Base-by-base conservation (phyloP, 805 yeast species). In the Lipomyces sp. region DNA sequence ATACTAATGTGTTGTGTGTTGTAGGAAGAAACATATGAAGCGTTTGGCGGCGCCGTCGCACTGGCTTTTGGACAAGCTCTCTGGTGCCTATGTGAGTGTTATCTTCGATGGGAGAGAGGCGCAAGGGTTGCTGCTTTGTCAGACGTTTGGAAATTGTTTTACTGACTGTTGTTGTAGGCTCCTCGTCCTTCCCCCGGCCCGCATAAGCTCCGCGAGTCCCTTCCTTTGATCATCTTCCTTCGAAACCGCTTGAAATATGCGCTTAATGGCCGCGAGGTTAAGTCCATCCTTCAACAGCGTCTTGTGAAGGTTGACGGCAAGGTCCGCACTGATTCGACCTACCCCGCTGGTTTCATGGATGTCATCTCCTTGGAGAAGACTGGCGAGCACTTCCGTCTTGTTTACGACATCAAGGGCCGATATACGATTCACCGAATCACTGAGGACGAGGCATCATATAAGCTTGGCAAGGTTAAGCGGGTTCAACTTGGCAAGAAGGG, bases 11-110 rank as follows among this genome's bases (percentile, higher is more conserved):
- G 36, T 11, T 18, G 13, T n/a, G 31, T 19, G 16, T 23, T 45
- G 19, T 22, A 54, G 58, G 39, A 88, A 89, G 90, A 90, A 91
- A 84, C 97, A 91, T 77, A 84, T 90, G 77, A 90, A 91, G 84
- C 89, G 98, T 85, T 85, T 91, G 79, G 96, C 98, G 76, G 98
- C 98, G 76, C 99, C 99, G 83, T 85, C 90, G 82, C 98, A 93
- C 85, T 93, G 98, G 98, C 86, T 93, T 95, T 87, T 93, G 82
- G 98, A 95, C 95, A 93, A 93, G 81, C 82, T 93, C 80, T 86
- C 97, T 73, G 99, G 99, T 75, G 81, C 87, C 72, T 93, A 93
- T 76, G 59, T 55, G 40, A 43, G 59, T 55, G 7, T 11, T 18
- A 13, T 28, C 5, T 40, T 19, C 32, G 23, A 38, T 21, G 3